Evolutionary conservation across 139 green algal species (phyloP), one percentile per base, ranked within the genome.

Genomic region (Picochlorum costavermella): DNA sequence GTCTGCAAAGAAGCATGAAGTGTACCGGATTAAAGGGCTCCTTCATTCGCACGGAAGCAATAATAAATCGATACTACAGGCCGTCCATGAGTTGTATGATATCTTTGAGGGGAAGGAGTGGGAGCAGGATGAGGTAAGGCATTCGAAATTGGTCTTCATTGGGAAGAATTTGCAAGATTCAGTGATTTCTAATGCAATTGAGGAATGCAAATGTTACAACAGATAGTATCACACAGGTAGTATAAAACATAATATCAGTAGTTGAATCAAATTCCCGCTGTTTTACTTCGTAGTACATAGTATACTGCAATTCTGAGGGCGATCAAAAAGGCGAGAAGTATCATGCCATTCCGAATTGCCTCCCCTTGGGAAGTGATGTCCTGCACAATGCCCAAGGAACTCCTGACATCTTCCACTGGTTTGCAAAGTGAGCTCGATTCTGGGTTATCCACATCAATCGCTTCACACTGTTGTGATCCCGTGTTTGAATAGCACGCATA

Each of bases 41-140:
- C 65, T 95, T 13, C 56, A 72, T n/a, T 65, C 88, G 20, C 29
- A 31, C 2, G 83, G 77, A 62, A 82, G 64, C 53, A 16, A 13
- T 17, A 14, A 44, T 1, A 78, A 72, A 88, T 20, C 23, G 45
- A 28, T 50, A 29, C 10, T 79, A 36, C 79, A 95, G 70, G 87
- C 79, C 12, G 87, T 94, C 46, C 76, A 88, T 51, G 87, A 94
- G 30, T 49, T 92, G 25, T 94, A 94, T 46, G 87, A 94, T 26
- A 64, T 94, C 20, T 63, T 78, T 33, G 63, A 81, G 14, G 85
- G 76, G 0, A 45, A 62, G 2, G 36, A 33, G 9, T 92, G 81
- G 85, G 26, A 14, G 30, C 13, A 14, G 3, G 69, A 14, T n/a
- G 68, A 75, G 44, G 33, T 36, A 25, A 31, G 64, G 4, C 26